A percentile compares a stretch with the other conserved stretches of the same genome.
Evolutionary conservation across 495 filamentous ascomycete genomes (phyloP).

Genomic region (Aspergillus asperescens): DNA sequence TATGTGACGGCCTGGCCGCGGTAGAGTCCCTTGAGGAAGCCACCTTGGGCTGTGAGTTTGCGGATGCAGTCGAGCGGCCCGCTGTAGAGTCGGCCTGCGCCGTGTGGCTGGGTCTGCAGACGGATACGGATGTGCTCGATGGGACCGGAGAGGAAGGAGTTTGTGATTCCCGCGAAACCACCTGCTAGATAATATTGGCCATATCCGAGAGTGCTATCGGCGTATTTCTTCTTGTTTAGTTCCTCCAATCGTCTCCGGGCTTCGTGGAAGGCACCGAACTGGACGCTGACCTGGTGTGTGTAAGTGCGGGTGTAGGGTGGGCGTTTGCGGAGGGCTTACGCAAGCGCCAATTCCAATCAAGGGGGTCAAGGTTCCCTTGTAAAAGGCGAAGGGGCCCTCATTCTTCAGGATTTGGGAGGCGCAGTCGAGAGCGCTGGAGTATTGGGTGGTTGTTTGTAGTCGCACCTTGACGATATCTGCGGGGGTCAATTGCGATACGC

Average conservation of each 20-base stretch:
- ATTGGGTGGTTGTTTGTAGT: conserved; percentile 79
- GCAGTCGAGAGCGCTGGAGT: conserved; percentile 71
- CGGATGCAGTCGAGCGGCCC: conserved; percentile 88
- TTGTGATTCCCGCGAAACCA: conserved; percentile 87
- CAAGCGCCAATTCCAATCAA: conserved; percentile 95
- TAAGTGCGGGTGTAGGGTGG: neutral
- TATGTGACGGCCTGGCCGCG: conserved; percentile 82
- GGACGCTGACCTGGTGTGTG: conserved; percentile 66
- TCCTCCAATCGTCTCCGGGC: conserved; percentile 81
- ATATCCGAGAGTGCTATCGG: conserved; percentile 57
- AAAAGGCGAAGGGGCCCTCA: conserved; percentile 89
- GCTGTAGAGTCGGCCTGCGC: conserved; percentile 65
- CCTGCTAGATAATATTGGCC: conserved; percentile 85
- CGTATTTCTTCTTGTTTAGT: conserved; percentile 54
- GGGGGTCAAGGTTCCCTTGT: conserved; percentile 97
- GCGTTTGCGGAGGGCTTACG: conserved; percentile 41
- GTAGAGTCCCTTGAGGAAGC: conserved; percentile 69
- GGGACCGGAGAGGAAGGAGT: conserved; percentile 79
- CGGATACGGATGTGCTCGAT: conserved; percentile 98
- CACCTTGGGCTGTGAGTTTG: conserved; percentile 65
- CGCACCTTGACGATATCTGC: conserved; percentile 97
- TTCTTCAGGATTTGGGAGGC: conserved; percentile 78
- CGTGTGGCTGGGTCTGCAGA: conserved; percentile 95
- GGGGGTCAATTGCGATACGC: conserved; percentile 15
- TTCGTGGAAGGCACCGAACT: conserved; percentile 96